Conservation (phyloP, 441 rosid genomes). For the Arabidopsis lyrata region DNA sequence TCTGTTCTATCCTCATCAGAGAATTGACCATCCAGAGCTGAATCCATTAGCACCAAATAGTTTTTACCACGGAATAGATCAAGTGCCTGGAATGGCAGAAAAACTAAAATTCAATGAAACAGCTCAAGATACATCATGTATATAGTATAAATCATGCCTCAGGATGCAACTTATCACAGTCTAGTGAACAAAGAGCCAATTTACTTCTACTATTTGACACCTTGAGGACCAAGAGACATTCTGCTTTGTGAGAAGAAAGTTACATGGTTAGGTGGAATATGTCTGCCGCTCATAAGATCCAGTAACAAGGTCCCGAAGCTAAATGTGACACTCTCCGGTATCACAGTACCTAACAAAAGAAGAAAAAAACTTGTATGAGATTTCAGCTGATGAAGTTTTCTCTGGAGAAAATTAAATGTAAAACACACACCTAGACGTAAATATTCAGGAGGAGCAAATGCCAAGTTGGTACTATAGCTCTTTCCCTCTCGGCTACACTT, state of each 20-base stretch:
- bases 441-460: conserved; percentile 98
- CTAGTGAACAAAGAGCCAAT: conserved; percentile 13
- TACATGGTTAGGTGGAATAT: conserved; percentile 86
- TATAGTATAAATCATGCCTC: not conserved
- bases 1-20: conserved; percentile 76
- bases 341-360: conserved; percentile 63
- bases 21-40: conserved; percentile 75
- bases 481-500: conserved; percentile 53
- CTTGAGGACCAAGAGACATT: conserved; percentile 17
- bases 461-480: conserved; percentile 94
- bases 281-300: conserved; percentile 79
- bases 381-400: conserved; percentile 16
- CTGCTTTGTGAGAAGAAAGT: conserved; percentile 34
- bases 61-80: conserved; percentile 76
- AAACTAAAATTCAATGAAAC: not conserved
- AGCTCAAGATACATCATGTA: not conserved
- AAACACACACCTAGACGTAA: conserved; percentile 44
- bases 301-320: conserved; percentile 79
- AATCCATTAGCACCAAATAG: conserved; percentile 73
- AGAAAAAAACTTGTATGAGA: conserved; percentile 8
- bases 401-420: not conserved
- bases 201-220: conserved; percentile 14
- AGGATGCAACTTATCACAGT: conserved; percentile 22
- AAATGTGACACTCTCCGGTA: conserved; percentile 68
- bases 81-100: conserved; percentile 60